Evolutionary conservation across 345 rosid species (phyloP).

Genomic region (Brassica cretica): DNA sequence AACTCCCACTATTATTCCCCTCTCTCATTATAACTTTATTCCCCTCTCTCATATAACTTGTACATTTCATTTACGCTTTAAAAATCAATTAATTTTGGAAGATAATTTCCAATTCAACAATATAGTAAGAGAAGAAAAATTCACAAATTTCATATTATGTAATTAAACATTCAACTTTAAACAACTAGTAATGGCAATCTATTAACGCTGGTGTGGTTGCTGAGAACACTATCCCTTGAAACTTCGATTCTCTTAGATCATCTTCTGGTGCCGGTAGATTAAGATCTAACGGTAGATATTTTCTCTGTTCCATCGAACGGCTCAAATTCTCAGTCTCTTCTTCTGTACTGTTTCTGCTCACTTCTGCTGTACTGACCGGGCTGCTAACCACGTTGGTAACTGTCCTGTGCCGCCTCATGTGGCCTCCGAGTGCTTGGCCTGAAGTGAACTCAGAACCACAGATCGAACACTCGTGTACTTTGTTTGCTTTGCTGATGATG

Average conservation of each 20-base stretch:
- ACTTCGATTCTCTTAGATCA: conserved; percentile 57
- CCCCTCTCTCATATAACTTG: conserved; percentile 18
- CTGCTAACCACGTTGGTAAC: conserved; percentile 22
- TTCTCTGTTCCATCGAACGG: conserved; percentile 48
- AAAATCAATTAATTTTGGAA: background rate
- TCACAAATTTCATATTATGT: conserved; percentile 44
- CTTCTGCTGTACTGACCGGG: conserved; percentile 16
- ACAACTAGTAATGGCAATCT: conserved; percentile 75
- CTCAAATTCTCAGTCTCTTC: conserved; percentile 11
- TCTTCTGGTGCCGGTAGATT: conserved; percentile 96
- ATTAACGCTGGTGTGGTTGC: conserved; percentile 69
- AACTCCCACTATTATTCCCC: conserved; percentile 40
- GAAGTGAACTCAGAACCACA: conserved; percentile 90
- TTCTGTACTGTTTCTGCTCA: conserved; percentile 31
- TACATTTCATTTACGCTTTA: conserved; percentile 26
- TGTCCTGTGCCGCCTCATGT: conserved; percentile 92
- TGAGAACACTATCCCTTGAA: conserved; percentile 52
- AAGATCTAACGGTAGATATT: conserved; percentile 70
- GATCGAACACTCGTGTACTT: conserved; percentile 90
- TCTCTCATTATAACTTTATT: conserved; percentile 24
- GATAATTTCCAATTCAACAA: conserved; percentile 8
- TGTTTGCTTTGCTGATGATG: conserved; percentile 34
- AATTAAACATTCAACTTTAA: background rate
- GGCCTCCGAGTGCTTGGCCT: conserved; percentile 98
- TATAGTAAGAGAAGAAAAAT: conserved; percentile 34